Base-by-base conservation (phyloP, 352 stramenopile species). In the Globisporangium mamillatum region DNA sequence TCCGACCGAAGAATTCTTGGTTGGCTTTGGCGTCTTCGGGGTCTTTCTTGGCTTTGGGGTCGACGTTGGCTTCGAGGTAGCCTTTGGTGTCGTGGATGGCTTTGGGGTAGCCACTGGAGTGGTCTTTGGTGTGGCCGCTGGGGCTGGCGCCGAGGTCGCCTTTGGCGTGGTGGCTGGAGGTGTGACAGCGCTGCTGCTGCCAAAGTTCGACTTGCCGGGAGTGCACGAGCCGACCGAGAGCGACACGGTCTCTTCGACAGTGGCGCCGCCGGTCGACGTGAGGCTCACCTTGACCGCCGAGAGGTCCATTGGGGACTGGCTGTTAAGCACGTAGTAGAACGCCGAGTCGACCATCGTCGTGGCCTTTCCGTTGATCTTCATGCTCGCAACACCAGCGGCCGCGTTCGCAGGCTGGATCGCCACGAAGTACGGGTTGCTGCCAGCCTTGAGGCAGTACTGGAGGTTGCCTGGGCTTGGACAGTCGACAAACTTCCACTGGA, bases 401-500 rank as follows among this genome's bases (percentile, higher is more conserved):
- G 69, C 69, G 63, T 91, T 91, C 56, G 82, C 83, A 20, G 86
- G 86, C 65, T 92, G 83, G 9, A 93, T 63, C 5, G 83, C 83
- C 7, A 80, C 75, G 74, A 79, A 92, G 61, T 81, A 78, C 25
- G 63, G 10, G 72, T 86, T 91, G 68, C 81, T 91, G 41, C 83
- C 83, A 4, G 69, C 64, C 64, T 93, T 92, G 48, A 93, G 70
- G 73, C 86, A 93, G 48, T 86, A 85, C 66, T 92, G 66, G 56
- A 93, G 67, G 41, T 78, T 86, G 25, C 78, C 71, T 29, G 72
- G 59, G 34, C 86, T 61, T 0, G 82, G 83, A 64, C 86, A 93
- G 66, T 91, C 82, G 36, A 92, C 83, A 55, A 91, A 93, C 27
- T 73, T 68, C 86, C 86, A 93, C 16, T 75, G 64, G 66, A 93